Percentiles rank a stretch among this genome's conserved stretches.
phyloP scores from a whole-genome alignment of 306 rosid species.

The Purshia tridentata region DNA sequence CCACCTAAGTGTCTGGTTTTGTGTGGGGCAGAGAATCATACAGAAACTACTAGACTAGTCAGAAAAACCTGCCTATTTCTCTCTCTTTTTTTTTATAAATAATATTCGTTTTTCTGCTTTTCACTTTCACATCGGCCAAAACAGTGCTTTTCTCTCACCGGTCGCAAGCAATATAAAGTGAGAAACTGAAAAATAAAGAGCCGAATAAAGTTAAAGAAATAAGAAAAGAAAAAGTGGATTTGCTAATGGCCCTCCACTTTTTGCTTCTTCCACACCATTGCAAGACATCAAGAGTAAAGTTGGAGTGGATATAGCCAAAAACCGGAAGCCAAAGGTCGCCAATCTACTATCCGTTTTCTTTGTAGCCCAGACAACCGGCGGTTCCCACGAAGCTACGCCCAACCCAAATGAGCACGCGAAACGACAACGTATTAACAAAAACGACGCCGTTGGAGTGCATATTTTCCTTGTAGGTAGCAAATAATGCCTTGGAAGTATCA shows the following conservation, averaged over 20 bases:
- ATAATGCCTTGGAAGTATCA: not conserved
- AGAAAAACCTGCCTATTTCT: not conserved
- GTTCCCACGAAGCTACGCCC: not conserved
- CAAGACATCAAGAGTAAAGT: not conserved
- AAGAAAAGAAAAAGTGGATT: not conserved
- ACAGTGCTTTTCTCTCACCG: conserved; percentile 33
- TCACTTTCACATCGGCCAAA: conserved; percentile 28
- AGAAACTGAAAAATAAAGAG: not conserved
- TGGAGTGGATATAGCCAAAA: not conserved
- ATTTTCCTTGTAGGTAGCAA: no score
- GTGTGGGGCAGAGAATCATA: not conserved
- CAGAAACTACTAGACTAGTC: conserved; percentile 7
- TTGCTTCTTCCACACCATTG: not conserved
- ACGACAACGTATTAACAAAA: not conserved
- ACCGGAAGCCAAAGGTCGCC: not conserved
- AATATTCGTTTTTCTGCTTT: conserved; percentile 19
- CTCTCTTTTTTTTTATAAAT: not conserved
- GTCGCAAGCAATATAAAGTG: conserved; percentile 20
- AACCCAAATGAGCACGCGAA: not conserved
- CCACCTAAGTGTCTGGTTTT: not conserved
- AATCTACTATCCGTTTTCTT: not conserved
- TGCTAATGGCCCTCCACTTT: not conserved
- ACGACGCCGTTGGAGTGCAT: not conserved
- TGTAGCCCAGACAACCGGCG: conserved; percentile 2
- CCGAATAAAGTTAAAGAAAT: conserved; percentile 23